These are phyloP conservation scores for Fusarium sarcochroum DNA, from an alignment of 2,329 filamentous ascomycete genomes.

Conservation along the genomic window DNA sequence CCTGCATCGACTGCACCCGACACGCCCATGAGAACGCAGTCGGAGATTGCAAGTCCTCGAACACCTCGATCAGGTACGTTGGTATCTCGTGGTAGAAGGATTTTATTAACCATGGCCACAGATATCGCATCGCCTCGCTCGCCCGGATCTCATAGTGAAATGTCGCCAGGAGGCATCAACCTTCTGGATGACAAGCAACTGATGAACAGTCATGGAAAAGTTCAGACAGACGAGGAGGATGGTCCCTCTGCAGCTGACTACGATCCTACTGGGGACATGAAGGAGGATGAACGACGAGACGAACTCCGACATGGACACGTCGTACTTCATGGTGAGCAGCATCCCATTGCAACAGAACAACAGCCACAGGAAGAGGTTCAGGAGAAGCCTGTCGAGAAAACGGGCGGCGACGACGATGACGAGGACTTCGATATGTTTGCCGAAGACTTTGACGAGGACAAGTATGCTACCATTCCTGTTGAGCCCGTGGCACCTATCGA, in stretches of 20 bases:
- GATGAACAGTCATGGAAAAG: conserved; percentile 70
- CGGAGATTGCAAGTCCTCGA: conserved; percentile 57
- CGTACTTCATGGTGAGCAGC: conserved; percentile 63
- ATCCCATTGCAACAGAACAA: conserved; percentile 47
- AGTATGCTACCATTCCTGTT: conserved; percentile 68
- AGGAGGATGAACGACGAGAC: conserved; percentile 82
- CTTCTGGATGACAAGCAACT: conserved; percentile 77
- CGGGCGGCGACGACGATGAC: conserved; percentile 63
- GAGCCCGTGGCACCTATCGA: conserved; percentile 54
- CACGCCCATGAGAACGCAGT: conserved; percentile 55
- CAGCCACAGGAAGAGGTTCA: conserved; percentile 44
- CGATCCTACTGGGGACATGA: conserved; percentile 89
- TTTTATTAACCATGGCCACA: conserved; percentile 48
- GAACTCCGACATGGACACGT: conserved; percentile 73
- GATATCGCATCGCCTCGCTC: conserved; percentile 59
- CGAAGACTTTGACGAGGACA: conserved; percentile 79
- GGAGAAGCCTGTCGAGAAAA: conserved; percentile 48
- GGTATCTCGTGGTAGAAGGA: not conserved
- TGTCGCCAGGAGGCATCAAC: conserved; percentile 72
- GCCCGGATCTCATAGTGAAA: conserved; percentile 64
- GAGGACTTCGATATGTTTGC: conserved; percentile 87
- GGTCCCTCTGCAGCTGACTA: conserved; percentile 94
- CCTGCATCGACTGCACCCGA: conserved; percentile 66
- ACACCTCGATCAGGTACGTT: conserved; percentile 66
- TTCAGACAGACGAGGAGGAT: conserved; percentile 66